Percentiles rank a stretch among this genome's conserved stretches.
phyloP scores from a whole-genome alignment of 441 rosid species.

The Hura crepitans region DNA sequence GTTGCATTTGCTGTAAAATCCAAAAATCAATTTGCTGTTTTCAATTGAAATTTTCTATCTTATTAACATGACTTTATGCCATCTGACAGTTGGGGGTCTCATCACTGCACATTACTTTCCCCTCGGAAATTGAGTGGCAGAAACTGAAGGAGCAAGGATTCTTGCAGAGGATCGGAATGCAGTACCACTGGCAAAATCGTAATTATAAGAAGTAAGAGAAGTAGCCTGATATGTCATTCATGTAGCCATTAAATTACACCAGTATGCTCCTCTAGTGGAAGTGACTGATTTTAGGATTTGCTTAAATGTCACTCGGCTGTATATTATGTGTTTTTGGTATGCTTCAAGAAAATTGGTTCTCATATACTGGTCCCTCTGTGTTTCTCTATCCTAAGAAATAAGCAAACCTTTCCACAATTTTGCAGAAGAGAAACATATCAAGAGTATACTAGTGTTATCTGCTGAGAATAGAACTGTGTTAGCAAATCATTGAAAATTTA shows the following conservation, averaged over 20 bases:
- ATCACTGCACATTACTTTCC: conserved; percentile 79
- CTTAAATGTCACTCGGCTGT: not conserved
- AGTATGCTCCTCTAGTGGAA: not conserved
- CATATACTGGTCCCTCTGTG: not conserved
- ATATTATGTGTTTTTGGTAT: not conserved
- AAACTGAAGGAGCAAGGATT: conserved; percentile 66
- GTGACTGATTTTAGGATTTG: not conserved
- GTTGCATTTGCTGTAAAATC: not conserved
- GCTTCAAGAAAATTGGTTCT: not conserved
- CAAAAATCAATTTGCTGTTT: not conserved
- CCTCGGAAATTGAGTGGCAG: conserved; percentile 73
- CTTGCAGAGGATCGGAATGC: conserved; percentile 84
- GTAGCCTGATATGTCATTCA: conserved; percentile 7
- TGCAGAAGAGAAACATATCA: not conserved
- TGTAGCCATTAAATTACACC: not conserved
- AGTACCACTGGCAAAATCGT: conserved; percentile 89
- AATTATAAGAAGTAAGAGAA: conserved; percentile 62
- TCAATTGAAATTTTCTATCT: conserved; percentile 13
- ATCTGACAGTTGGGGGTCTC: conserved; percentile 64
- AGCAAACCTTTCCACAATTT: not conserved
- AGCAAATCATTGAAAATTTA: not conserved
- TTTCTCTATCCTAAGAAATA: not conserved
- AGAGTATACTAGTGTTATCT: not conserved
- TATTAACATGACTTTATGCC: conserved; percentile 17
- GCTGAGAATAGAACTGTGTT: not conserved